Evolutionary conservation across 2,329 filamentous ascomycete species (phyloP).

Genomic region (Penicillium sp.): DNA sequence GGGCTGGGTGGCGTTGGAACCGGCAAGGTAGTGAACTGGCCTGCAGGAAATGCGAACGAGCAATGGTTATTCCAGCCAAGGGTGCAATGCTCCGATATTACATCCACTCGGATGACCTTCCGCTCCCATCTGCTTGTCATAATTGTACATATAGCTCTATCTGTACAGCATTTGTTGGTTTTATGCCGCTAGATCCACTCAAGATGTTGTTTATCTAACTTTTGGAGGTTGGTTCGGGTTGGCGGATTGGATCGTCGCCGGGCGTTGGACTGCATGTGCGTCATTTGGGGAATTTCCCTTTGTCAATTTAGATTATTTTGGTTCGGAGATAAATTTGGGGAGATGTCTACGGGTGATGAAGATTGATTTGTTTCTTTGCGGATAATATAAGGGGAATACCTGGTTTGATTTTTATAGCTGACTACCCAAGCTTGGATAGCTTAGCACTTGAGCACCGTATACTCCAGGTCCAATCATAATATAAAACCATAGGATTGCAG

Average conservation of each 20-base stretch:
- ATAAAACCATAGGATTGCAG: too few relatives aligned
- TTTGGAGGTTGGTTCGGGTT: neutral
- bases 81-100: neutral
- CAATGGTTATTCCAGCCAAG: conserved; percentile 12
- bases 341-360: too few relatives aligned
- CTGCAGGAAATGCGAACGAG: conserved; percentile 23
- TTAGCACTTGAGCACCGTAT: too few relatives aligned
- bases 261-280: conserved; percentile 13
- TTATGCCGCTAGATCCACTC: neutral
- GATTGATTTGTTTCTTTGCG: too few relatives aligned
- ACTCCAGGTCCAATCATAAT: too few relatives aligned
- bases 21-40: conserved; percentile 15
- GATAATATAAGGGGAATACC: too few relatives aligned
- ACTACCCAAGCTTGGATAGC: too few relatives aligned
- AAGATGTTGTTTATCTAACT: neutral
- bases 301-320: neutral
- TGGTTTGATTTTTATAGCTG: too few relatives aligned
- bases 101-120: neutral
- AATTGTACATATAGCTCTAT: conserved; percentile 1
- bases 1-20: conserved; percentile 23
- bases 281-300: neutral
- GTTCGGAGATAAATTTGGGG: too few relatives aligned
- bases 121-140: neutral
- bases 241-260: neutral
- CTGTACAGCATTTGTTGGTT: neutral